Evolutionary conservation across 768 basidiomycete genomes (phyloP), one percentile per base, ranked within the genome.

Genomic region (Paxillus ammoniavirescens): DNA sequence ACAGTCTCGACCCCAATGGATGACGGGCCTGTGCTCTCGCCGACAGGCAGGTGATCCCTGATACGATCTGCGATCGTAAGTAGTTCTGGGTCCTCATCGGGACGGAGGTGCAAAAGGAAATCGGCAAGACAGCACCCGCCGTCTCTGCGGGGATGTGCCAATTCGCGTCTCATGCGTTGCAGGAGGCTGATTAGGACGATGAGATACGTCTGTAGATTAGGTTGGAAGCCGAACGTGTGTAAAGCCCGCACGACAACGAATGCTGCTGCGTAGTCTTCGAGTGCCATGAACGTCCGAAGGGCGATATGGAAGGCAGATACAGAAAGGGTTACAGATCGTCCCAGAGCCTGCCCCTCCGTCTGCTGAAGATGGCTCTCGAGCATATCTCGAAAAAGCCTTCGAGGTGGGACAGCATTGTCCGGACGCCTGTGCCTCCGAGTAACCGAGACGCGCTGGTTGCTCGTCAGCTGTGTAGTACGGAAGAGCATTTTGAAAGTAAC

Each of bases 251-350:
- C 52, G 15, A 66, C 66, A 43, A 77, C 60, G 55, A 73, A 73
- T 1, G 78, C 80, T 1, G 71, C 82, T 10, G 77, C 64, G 53
- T 80, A 83, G 64, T 83, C 83, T 3, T 67, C 65, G 9, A 65
- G 59, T 0, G 61, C 62, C 50, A 83, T 63, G 57, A 81, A 79
- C 0, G 73, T 67, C n/a, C 74, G 73, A 5, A 84, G 67, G 1
- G 74, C 73, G 26, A 72, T 59, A 56, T 75, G 75, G 36, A 82
- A 61, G 1, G 77, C 64, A 31, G 65, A 71, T 0, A 68, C 65
- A 15, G 64, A 69, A 13, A 73, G 43, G 8, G 68, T 49, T 8
- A 72, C 62, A 0, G 68, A 68, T 15, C 44, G 60, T 8, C 51
- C 65, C 14, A 57, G 56, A 14, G 57, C 56, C 9, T 7, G 17